A percentile compares a stretch with the other conserved stretches of the same genome.
Evolutionary conservation across 164 flowering plant genomes (phyloP).

Genomic region (Vitis riparia): DNA sequence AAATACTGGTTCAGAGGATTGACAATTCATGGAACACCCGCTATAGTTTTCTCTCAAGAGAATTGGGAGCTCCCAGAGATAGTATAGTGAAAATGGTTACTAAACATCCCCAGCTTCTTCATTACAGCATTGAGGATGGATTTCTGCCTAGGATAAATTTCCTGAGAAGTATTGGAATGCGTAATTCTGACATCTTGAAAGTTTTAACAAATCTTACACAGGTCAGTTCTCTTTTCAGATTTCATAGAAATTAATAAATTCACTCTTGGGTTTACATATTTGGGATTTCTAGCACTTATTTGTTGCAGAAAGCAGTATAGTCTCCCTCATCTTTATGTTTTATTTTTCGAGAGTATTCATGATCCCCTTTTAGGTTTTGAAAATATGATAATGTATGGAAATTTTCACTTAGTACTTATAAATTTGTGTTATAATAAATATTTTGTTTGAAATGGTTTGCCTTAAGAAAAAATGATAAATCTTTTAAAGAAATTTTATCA

Average conservation of each 20-base stretch:
- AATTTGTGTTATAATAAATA: too few relatives aligned
- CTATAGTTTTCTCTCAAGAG: constrained; percentile 68
- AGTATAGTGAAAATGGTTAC: constrained; percentile 85
- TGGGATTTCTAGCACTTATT: neutral
- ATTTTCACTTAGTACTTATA: neutral
- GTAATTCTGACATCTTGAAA: constrained; percentile 77
- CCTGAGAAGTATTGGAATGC: constrained; percentile 89
- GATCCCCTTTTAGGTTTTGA: neutral
- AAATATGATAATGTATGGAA: neutral
- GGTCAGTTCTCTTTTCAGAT: constrained; percentile 35
- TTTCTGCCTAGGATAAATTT: constrained; percentile 87
- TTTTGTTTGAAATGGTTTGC: too few relatives aligned
- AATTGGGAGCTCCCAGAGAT: constrained; percentile 86
- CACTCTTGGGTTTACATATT: too few relatives aligned
- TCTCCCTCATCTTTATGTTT: neutral
- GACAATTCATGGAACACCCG: constrained; percentile 85
- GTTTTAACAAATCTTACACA: constrained; percentile 86
- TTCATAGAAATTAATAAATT: too few relatives aligned
- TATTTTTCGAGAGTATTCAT: neutral
- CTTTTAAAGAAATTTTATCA: too few relatives aligned
- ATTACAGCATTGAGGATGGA: constrained; percentile 93
- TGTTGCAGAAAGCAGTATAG: constrained; percentile 1
- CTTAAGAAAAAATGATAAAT: too few relatives aligned
- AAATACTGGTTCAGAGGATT: constrained; percentile 83
- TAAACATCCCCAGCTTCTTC: constrained; percentile 95